Evolutionary conservation across 2,329 filamentous ascomycete genomes (phyloP).

Genomic region (Epichloe typhina): DNA sequence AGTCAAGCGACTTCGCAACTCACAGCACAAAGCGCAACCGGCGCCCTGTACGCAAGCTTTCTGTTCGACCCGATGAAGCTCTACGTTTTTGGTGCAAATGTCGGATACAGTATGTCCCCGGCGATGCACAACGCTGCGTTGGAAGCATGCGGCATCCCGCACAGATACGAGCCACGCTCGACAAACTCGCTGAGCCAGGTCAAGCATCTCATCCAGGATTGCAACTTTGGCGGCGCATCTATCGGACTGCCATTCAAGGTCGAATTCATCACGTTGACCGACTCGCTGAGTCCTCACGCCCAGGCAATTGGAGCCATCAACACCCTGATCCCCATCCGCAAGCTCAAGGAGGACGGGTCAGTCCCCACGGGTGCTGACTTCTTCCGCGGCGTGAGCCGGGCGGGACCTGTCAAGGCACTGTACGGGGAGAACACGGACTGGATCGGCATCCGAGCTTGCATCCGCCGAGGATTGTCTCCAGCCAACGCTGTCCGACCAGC

Average conservation of each 20-base stretch:
- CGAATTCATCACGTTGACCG: conserved; percentile 53
- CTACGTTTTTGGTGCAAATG: conserved; percentile 61
- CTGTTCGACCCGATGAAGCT: conserved; percentile 57
- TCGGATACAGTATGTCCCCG: conserved; percentile 60
- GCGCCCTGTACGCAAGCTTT: conserved; percentile 53
- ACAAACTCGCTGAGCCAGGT: conserved; percentile 49
- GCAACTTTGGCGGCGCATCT: conserved; percentile 58
- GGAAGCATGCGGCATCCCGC: conserved; percentile 52
- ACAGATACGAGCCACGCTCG: conserved; percentile 52
- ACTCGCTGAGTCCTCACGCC: conserved; percentile 59
- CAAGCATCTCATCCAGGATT: conserved; percentile 49
- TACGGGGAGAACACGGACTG: conserved; percentile 76
- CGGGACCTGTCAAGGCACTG: conserved; percentile 53
- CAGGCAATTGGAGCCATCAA: conserved; percentile 66
- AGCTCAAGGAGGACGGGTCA: conserved; percentile 40
- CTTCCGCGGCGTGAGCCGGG: conserved; percentile 40
- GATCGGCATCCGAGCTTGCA: conserved; percentile 64
- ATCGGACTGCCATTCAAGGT: conserved; percentile 66
- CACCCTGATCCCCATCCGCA: conserved; percentile 58
- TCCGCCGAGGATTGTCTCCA: conserved; percentile 59
- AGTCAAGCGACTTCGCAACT: conserved; percentile 20
- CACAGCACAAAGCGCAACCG: conserved; percentile 50
- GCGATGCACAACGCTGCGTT: conserved; percentile 67
- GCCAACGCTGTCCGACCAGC: conserved; percentile 49
- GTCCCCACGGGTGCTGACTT: conserved; percentile 42